phyloP scores from a whole-genome alignment of 345 rosid genomes.

The Brassica napus region Da-Ae NC_063442.1:9726501-9727000 shows the following conservation, averaged over 20 bases:
- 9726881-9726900: not conserved
- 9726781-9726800: conserved; percentile 67
- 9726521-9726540: not conserved
- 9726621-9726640: conserved; percentile 59
- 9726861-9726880: conserved; percentile 6
- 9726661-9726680: conserved; percentile 75
- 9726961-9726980: conserved; percentile 73
- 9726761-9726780: conserved; percentile 64
- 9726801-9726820: conserved; percentile 66
- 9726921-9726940: conserved; percentile 75
- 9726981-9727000: conserved; percentile 63
- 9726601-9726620: conserved; percentile 51
- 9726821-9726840: conserved; percentile 77
- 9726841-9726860: not conserved
- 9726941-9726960: conserved; percentile 99
- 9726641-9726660: conserved; percentile 66
- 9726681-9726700: conserved; percentile 82
- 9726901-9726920: not conserved
- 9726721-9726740: conserved; percentile 62
- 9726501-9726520: conserved; percentile 5
- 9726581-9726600: not conserved
- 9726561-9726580: not conserved
- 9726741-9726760: conserved; percentile 71
- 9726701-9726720: conserved; percentile 56
- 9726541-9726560: not conserved